Evolutionary conservation across 2,329 filamentous ascomycete genomes (phyloP).

Genomic region (Fusarium sp.): DNA sequence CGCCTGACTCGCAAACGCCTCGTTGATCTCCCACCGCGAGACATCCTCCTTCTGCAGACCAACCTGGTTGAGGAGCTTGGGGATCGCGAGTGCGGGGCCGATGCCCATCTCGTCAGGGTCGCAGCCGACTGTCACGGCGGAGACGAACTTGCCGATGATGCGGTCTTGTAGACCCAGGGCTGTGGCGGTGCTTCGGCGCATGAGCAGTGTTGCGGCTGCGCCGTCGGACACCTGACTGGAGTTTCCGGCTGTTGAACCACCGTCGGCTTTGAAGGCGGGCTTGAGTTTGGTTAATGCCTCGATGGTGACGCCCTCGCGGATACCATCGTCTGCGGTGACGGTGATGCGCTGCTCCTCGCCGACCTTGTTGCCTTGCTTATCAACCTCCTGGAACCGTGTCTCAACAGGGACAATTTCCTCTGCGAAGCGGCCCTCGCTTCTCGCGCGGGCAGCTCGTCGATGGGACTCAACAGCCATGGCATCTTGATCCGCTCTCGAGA

Average conservation of each 20-base stretch:
- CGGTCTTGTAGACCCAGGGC: slow-evolving; percentile 75
- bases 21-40: slow-evolving; percentile 92
- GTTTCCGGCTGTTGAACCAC: slow-evolving; percentile 88
- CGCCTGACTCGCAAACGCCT: slow-evolving; percentile 77
- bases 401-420: slow-evolving; percentile 84
- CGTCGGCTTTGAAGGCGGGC: slow-evolving; percentile 83
- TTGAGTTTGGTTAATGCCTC: slow-evolving; percentile 84
- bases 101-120: slow-evolving; percentile 94
- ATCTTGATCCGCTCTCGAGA: slow-evolving; percentile 83
- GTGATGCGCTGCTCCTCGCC: slow-evolving; percentile 72
- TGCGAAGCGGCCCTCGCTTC: slow-evolving; percentile 77
- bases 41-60: slow-evolving; percentile 78
- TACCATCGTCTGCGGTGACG: slow-evolving; percentile 84
- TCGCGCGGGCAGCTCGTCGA: slow-evolving; percentile 76
- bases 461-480: slow-evolving; percentile 83
- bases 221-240: slow-evolving; percentile 88
- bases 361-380: slow-evolving; percentile 69
- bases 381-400: slow-evolving; percentile 74
- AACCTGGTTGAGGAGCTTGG: slow-evolving; percentile 78
- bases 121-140: slow-evolving; percentile 80
- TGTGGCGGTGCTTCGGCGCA: slow-evolving; percentile 83
- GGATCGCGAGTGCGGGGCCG: slow-evolving; percentile 87
- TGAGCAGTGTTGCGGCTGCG: slow-evolving; percentile 84
- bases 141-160: slow-evolving; percentile 88
- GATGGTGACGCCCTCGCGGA: slow-evolving; percentile 74